Evolutionary conservation across 2,329 filamentous ascomycete genomes (phyloP).

Genomic region (Fusarium sp.): DNA sequence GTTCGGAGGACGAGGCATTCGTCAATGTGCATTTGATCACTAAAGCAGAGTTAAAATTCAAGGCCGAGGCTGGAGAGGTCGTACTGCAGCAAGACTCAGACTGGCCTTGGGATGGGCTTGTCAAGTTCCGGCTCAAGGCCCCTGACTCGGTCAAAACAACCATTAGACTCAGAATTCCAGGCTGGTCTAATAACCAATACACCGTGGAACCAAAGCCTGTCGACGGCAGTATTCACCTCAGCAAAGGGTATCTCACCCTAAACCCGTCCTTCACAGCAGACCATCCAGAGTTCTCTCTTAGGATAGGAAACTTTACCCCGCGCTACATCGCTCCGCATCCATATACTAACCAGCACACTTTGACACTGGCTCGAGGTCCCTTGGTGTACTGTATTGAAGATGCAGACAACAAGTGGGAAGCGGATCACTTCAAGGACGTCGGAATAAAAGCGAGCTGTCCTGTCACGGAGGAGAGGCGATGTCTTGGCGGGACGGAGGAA

Average conservation of each 20-base stretch:
- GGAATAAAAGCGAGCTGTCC: neutral
- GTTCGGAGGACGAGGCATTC: constrained; percentile 47
- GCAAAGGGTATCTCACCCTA: constrained; percentile 64
- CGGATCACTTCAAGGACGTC: constrained; percentile 34
- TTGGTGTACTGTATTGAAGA: constrained; percentile 73
- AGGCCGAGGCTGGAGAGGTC: constrained; percentile 53
- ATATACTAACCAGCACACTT: constrained; percentile 66
- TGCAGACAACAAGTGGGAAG: constrained; percentile 33
- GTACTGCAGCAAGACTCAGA: constrained; percentile 58
- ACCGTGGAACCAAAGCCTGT: constrained; percentile 54
- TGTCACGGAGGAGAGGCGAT: constrained; percentile 13
- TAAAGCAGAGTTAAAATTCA: constrained; percentile 60
- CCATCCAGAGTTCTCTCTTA: constrained; percentile 54
- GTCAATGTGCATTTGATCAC: constrained; percentile 71
- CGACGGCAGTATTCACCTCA: constrained; percentile 29
- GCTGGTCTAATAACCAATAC: constrained; percentile 59
- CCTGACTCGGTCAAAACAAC: constrained; percentile 47
- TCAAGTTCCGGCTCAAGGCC: constrained; percentile 60
- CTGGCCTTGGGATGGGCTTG: constrained; percentile 69
- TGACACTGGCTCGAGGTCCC: constrained; percentile 68
- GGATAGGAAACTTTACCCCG: constrained; percentile 61
- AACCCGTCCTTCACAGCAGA: constrained; percentile 55
- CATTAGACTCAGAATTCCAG: constrained; percentile 66
- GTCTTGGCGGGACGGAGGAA: constrained; percentile 7
- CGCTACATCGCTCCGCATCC: constrained; percentile 67